Percentiles rank a stretch among this genome's conserved stretches.
Conservation (phyloP, 176 grass and related monocot species). For the Avena sativa region DNA sequence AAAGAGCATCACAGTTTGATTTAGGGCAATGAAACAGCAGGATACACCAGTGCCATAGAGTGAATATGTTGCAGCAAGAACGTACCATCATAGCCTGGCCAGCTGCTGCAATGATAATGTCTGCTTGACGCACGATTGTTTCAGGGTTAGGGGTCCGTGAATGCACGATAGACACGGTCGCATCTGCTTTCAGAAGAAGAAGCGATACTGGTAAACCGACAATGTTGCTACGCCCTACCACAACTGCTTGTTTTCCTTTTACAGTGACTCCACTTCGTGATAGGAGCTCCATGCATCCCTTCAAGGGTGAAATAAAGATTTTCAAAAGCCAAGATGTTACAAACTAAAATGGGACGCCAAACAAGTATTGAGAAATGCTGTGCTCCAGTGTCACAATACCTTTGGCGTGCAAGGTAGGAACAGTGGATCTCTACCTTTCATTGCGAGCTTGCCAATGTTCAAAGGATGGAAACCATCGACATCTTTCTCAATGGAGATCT, state of each 20-base stretch:
- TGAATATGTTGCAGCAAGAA: constrained; percentile 10
- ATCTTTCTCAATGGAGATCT: constrained; percentile 91
- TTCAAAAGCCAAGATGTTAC: not conserved
- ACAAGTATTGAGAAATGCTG: not conserved
- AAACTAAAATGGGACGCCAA: not conserved
- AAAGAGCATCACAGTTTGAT: not conserved
- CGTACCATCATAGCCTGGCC: constrained; percentile 92
- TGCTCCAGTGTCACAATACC: constrained; percentile 46
- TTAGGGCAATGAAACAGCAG: not conserved
- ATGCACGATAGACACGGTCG: constrained; percentile 82
- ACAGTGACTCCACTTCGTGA: constrained; percentile 68
- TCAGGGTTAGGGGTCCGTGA: constrained; percentile 72
- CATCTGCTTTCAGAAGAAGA: constrained; percentile 94
- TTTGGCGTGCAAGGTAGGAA: constrained; percentile 90
- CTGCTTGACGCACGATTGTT: constrained; percentile 75
- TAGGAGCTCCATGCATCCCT: constrained; percentile 96
- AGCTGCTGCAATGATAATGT: constrained; percentile 88
- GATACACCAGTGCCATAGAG: not conserved
- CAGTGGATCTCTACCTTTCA: constrained; percentile 94
- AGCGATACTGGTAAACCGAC: constrained; percentile 86
- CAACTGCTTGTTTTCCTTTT: constrained; percentile 81
- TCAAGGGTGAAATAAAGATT: constrained; percentile 25
- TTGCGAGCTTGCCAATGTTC: constrained; percentile 96
- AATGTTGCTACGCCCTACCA: constrained; percentile 95
- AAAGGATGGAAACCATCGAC: constrained; percentile 98